Conservation (phyloP, 768 basidiomycete genomes). For the Mycena pura region DNA sequence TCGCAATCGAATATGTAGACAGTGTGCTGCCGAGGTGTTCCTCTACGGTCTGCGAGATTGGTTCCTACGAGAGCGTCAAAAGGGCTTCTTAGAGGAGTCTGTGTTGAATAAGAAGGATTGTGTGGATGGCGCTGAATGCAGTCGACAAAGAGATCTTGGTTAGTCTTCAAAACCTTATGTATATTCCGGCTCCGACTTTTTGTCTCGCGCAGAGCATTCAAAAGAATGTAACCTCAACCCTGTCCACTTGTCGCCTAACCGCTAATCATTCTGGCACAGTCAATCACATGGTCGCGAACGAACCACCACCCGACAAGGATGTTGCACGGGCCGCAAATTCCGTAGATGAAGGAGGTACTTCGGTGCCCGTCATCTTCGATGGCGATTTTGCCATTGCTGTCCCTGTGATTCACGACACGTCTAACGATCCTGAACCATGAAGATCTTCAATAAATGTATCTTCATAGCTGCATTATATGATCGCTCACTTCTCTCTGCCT, state of each 20-base stretch:
- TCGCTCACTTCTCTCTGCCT: too few relatives aligned
- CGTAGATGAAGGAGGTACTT: constrained; percentile 22
- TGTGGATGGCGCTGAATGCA: constrained; percentile 63
- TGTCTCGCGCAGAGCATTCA: constrained; percentile 60
- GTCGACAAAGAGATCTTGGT: constrained; percentile 72
- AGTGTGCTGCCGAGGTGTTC: constrained; percentile 77
- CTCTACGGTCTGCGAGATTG: constrained; percentile 80
- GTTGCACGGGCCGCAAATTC: constrained; percentile 27
- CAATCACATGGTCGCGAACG: constrained; percentile 44
- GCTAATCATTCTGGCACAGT: constrained; percentile 32
- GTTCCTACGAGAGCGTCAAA: constrained; percentile 83
- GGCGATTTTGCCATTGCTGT: background rate
- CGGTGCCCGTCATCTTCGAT: constrained; percentile 28
- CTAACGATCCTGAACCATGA: background rate
- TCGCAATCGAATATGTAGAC: constrained; percentile 68
- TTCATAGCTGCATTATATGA: constrained; percentile 1
- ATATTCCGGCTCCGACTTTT: constrained; percentile 13
- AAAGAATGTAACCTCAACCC: constrained; percentile 71
- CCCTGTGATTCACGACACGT: constrained; percentile 1
- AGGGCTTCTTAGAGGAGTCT: constrained; percentile 63
- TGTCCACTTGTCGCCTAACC: background rate
- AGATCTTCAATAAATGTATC: background rate
- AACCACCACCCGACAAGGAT: background rate
- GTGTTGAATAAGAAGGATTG: constrained; percentile 74
- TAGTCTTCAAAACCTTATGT: constrained; percentile 31